These are phyloP conservation scores for Boletus calvinii DNA, from an alignment of 1,284 basidiomycete genomes.

Conservation along the genomic window DNA sequence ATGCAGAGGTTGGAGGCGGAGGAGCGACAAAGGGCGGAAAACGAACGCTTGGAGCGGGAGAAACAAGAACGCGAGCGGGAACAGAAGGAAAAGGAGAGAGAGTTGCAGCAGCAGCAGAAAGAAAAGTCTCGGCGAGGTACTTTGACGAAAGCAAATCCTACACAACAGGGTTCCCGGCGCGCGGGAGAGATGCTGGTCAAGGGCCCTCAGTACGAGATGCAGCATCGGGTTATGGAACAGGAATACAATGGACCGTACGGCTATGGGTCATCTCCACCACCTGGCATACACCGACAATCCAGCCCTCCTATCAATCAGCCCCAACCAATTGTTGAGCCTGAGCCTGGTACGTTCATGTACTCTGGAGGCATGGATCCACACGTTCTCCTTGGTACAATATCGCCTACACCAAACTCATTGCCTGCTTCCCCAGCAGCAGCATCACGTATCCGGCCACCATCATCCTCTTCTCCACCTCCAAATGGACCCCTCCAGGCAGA, in stretches of 20 bases:
- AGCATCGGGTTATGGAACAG: conserved; percentile 88
- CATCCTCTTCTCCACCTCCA: conserved; percentile 32
- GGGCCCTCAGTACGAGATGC: conserved; percentile 90
- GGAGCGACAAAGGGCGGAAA: conserved; percentile 45
- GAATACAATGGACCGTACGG: conserved; percentile 54
- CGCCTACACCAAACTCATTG: conserved; percentile 14
- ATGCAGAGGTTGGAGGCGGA: conserved; percentile 45
- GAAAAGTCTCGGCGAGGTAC: conserved; percentile 56
- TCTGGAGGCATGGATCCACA: conserved; percentile 25
- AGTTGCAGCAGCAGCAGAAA: conserved; percentile 45
- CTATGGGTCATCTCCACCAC: conserved; percentile 30
- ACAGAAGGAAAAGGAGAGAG: conserved; percentile 43
- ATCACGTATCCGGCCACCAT: conserved; percentile 14
- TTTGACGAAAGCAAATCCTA: conserved; percentile 50
- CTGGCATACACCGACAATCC: conserved; percentile 33
- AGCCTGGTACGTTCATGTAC: conserved; percentile 22
- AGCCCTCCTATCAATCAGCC: conserved; percentile 29
- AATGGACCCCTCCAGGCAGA: conserved; percentile 23
- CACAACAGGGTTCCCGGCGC: conserved; percentile 48
- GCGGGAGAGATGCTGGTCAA: conserved; percentile 84
- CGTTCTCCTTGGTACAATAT: conserved; percentile 15
- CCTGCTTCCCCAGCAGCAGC: conserved; percentile 15
- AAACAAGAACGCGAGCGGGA: conserved; percentile 44
- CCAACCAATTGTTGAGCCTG: conserved; percentile 27
- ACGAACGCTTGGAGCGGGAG: conserved; percentile 45